Evolutionary conservation across 1,284 basidiomycete species (phyloP).

Genomic region (Rhizoctonia solani): DNA sequence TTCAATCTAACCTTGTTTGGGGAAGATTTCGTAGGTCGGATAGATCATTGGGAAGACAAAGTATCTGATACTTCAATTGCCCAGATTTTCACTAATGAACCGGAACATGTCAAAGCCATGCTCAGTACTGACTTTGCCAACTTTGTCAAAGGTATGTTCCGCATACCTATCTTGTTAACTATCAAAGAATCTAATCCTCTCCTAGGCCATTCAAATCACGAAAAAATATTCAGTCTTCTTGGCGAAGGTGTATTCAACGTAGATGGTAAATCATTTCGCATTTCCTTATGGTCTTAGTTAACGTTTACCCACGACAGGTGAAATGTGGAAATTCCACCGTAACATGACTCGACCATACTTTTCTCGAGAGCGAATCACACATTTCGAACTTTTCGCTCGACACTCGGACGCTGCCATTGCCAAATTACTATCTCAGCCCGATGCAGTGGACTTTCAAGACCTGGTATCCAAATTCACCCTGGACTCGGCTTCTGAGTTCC

Average conservation of each 20-base stretch:
- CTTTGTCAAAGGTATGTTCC: constrained; percentile 40
- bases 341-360: constrained; percentile 45
- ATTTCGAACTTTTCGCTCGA: constrained; percentile 43
- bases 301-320: neutral
- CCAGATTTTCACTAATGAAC: constrained; percentile 45
- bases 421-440: constrained; percentile 47
- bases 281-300: neutral
- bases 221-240: constrained; percentile 28
- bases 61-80: neutral
- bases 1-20: constrained; percentile 15
- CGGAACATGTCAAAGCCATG: constrained; percentile 44
- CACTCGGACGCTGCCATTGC: constrained; percentile 40
- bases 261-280: constrained; percentile 15
- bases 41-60: neutral
- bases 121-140: constrained; percentile 36
- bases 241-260: constrained; percentile 33
- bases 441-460: constrained; percentile 54
- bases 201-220: constrained; percentile 2
- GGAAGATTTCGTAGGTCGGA: neutral
- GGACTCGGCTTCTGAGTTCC: constrained; percentile 36
- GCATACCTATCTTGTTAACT: neutral
- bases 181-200: neutral
- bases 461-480: constrained; percentile 62
- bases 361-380: constrained; percentile 42
- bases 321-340: constrained; percentile 42